These are phyloP conservation scores for Nakataea oryzae DNA, from an alignment of 2,329 filamentous ascomycete species.

Conservation along the genomic window DNA sequence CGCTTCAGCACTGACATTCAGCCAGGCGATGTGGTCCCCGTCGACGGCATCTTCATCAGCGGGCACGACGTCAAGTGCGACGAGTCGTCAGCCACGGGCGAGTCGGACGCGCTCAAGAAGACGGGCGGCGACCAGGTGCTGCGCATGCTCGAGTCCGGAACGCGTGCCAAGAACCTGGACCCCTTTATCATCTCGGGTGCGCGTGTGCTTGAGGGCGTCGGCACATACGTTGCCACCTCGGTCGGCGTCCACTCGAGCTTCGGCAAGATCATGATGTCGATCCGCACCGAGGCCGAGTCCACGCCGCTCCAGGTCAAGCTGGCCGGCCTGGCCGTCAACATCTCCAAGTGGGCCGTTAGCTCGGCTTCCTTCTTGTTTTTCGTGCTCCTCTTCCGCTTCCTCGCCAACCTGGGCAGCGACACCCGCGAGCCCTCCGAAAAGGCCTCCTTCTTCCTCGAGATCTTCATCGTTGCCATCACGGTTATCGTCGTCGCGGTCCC, in stretches of 20 bases:
- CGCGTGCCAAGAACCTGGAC: slow-evolving; percentile 28
- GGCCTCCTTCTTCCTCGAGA: slow-evolving; percentile 19
- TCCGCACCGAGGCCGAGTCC: slow-evolving; percentile 37
- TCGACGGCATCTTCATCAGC: slow-evolving; percentile 62
- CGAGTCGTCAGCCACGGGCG: slow-evolving; percentile 69
- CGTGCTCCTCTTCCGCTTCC: slow-evolving; percentile 68
- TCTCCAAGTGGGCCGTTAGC: slow-evolving; percentile 42
- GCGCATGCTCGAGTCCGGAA: slow-evolving; percentile 1
- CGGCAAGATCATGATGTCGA: slow-evolving; percentile 45
- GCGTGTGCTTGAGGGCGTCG: slow-evolving; percentile 43
- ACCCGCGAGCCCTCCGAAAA: slow-evolving; percentile 36
- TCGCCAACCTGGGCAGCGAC: slow-evolving; percentile 49
- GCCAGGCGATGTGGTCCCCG: neutral
- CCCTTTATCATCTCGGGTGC: slow-evolving; percentile 53
- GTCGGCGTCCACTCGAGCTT: slow-evolving; percentile 44
- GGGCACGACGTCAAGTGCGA: slow-evolving; percentile 69
- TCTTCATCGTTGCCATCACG: slow-evolving; percentile 54
- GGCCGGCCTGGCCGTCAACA: slow-evolving; percentile 28
- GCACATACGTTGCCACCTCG: slow-evolving; percentile 42
- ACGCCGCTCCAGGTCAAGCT: slow-evolving; percentile 47
- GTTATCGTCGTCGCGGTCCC: slow-evolving; percentile 58
- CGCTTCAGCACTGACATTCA: no score
- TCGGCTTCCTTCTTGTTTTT: slow-evolving; percentile 66
- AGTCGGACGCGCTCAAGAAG: slow-evolving; percentile 68
- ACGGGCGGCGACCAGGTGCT: slow-evolving; percentile 52